Conservation (phyloP, 2,329 filamentous ascomycete genomes). For the Ceratocystis papillata region DNA sequence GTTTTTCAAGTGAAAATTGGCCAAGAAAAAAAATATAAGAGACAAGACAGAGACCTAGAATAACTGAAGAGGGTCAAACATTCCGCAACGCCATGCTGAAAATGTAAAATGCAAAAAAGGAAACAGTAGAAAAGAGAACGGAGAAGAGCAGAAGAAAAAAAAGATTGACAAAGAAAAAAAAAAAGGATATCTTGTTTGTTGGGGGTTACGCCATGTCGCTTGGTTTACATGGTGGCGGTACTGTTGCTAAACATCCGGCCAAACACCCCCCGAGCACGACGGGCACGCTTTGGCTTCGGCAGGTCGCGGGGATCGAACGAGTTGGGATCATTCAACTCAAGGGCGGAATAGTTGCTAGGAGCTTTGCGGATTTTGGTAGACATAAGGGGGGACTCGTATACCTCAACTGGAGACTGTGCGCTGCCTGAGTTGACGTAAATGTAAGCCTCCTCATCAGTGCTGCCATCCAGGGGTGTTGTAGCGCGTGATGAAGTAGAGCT, state of each 20-base stretch:
- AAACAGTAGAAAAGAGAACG: conserved; percentile 8
- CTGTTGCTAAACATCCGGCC: conserved; percentile 43
- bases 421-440: conserved; percentile 32
- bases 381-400: conserved; percentile 34
- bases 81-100: conserved; percentile 10
- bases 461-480: conserved; percentile 43
- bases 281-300: conserved; percentile 41
- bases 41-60: neutral
- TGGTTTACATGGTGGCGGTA: conserved; percentile 33
- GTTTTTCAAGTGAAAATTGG: neutral
- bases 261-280: conserved; percentile 41
- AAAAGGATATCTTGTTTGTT: neutral
- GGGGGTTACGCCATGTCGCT: neutral
- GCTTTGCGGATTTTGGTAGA: conserved; percentile 28
- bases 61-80: neutral
- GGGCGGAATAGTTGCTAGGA: conserved; percentile 37
- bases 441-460: conserved; percentile 34
- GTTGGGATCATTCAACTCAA: conserved; percentile 40
- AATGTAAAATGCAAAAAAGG: conserved; percentile 6
- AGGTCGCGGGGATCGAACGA: conserved; percentile 42
- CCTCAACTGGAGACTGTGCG: conserved; percentile 42
- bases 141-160: neutral
- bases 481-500: conserved; percentile 39
- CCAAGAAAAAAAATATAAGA: neutral
- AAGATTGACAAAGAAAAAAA: conserved; percentile 2